Percentiles rank a stretch among this genome's conserved stretches.
These are phyloP conservation scores for Chamaecrista fasciculata DNA, from an alignment of 306 rosid species.

Conservation along the genomic window DNA sequence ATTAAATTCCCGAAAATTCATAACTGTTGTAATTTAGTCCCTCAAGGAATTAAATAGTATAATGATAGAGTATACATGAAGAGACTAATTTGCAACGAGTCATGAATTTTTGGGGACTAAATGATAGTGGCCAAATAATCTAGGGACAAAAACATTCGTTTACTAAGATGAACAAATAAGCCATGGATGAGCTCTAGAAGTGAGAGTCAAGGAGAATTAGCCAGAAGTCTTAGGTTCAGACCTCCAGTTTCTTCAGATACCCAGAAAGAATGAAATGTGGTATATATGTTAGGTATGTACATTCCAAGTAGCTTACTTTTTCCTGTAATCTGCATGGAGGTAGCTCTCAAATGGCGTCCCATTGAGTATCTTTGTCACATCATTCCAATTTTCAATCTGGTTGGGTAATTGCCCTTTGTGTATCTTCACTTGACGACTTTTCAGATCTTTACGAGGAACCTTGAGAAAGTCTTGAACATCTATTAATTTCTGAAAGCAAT, in stretches of 20 bases:
- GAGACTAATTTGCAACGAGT: too few species aligned
- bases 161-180: slow-evolving; percentile 8
- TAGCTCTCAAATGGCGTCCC: slow-evolving; percentile 69
- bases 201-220: not conserved
- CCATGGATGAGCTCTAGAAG: not conserved
- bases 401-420: slow-evolving; percentile 69
- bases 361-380: slow-evolving; percentile 53
- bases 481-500: slow-evolving; percentile 61
- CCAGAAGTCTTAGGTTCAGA: not conserved
- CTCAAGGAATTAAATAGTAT: too few species aligned
- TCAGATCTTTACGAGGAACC: slow-evolving; percentile 69
- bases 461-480: slow-evolving; percentile 83
- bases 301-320: slow-evolving; percentile 43
- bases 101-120: too few species aligned
- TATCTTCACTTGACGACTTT: slow-evolving; percentile 93
- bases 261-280: slow-evolving; percentile 11
- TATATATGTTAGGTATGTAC: too few species aligned
- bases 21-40: too few species aligned
- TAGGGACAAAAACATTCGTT: too few species aligned
- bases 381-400: slow-evolving; percentile 70
- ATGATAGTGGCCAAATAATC: too few species aligned
- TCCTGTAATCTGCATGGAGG: slow-evolving; percentile 51
- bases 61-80: too few species aligned
- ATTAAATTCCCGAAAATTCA: too few species aligned
- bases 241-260: not conserved